A percentile compares a stretch with the other conserved stretches of the same genome.
Evolutionary conservation across 1,139 yeast genomes (phyloP).

Genomic region (Groenewaldozyma sp.): DNA sequence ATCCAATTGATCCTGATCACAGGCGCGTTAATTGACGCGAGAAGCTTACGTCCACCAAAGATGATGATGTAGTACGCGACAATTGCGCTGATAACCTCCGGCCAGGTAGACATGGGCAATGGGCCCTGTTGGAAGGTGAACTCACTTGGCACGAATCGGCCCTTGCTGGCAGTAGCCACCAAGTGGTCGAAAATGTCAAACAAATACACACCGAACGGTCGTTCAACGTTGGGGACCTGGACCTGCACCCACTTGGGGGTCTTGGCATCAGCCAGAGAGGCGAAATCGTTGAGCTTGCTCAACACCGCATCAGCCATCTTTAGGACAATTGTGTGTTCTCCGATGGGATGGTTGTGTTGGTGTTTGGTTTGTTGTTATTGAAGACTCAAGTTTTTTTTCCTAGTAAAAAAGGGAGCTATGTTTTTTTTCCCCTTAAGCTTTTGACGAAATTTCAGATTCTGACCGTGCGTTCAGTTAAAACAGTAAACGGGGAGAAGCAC

Average conservation of each 20-base stretch:
- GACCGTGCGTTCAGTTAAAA: too few species aligned
- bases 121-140: conserved; percentile 54
- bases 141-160: conserved; percentile 44
- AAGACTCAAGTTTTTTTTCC: too few species aligned
- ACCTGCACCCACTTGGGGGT: conserved; percentile 12
- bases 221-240: conserved; percentile 52
- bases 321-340: too few species aligned
- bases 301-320: too few species aligned
- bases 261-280: too few species aligned
- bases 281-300: background rate
- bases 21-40: conserved; percentile 43
- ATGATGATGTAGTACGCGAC: conserved; percentile 65
- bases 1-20: conserved; percentile 67
- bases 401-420: too few species aligned
- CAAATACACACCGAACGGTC: conserved; percentile 82
- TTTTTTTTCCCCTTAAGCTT: too few species aligned
- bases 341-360: too few species aligned
- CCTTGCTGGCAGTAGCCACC: conserved; percentile 34
- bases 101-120: conserved; percentile 34
- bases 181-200: conserved; percentile 76
- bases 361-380: too few species aligned
- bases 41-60: conserved; percentile 67
- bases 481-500: too few species aligned
- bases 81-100: conserved; percentile 54
- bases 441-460: too few species aligned